Evolutionary conservation across 345 rosid species (phyloP).

Genomic region (Citrus inodora): DNA sequence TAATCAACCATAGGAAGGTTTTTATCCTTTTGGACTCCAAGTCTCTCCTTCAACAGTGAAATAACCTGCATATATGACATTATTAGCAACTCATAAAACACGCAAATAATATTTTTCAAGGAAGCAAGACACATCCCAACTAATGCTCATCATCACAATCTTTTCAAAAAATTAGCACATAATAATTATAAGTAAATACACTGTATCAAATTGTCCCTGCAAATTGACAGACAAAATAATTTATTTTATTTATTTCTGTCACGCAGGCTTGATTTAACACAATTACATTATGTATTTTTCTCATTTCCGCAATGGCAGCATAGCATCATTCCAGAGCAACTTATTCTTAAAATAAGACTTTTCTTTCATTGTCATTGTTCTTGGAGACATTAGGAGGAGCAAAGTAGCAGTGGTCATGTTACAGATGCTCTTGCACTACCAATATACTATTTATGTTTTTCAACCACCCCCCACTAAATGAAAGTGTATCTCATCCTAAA

Average conservation of each 20-base stretch:
- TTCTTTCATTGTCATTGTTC: neutral
- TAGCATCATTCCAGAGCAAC: neutral
- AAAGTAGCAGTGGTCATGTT: neutral
- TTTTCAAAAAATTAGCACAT: neutral
- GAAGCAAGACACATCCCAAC: neutral
- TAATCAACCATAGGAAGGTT: conserved; percentile 69
- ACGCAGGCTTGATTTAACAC: neutral
- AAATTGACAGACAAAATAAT: too few species aligned
- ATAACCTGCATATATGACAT: conserved; percentile 54
- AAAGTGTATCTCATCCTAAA: neutral
- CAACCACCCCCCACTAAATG: neutral
- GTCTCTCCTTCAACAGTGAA: conserved; percentile 77
- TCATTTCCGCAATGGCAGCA: neutral
- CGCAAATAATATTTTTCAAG: neutral
- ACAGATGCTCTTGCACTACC: neutral
- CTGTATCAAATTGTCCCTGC: too few species aligned
- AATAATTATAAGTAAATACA: too few species aligned
- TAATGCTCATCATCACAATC: neutral
- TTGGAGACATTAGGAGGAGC: neutral
- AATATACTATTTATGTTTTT: neutral
- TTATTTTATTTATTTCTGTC: neutral
- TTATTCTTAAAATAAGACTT: neutral
- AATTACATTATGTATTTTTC: neutral
- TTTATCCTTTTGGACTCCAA: conserved; percentile 69
- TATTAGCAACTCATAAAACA: neutral